Conservation (phyloP, 805 yeast species). For the Candida incommunis region DNA sequence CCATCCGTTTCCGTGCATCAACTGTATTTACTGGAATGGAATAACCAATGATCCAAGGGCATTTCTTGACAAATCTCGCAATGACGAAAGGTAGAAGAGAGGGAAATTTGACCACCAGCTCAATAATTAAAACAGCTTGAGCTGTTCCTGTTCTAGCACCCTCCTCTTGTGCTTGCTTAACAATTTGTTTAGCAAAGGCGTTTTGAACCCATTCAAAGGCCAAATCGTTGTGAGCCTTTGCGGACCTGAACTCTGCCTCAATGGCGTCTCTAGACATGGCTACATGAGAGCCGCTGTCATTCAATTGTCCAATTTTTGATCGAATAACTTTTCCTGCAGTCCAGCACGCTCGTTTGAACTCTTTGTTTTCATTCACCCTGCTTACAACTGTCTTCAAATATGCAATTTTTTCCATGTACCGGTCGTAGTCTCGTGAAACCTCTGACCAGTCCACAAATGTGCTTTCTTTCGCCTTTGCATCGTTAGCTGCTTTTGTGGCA, state of each 20-base stretch:
- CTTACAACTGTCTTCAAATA: slow-evolving; percentile 50
- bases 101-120: slow-evolving; percentile 35
- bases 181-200: slow-evolving; percentile 70
- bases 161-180: slow-evolving; percentile 88
- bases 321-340: slow-evolving; percentile 63
- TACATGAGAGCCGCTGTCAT: slow-evolving; percentile 54
- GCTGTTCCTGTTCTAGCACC: slow-evolving; percentile 69
- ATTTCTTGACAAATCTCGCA: slow-evolving; percentile 81
- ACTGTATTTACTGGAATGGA: slow-evolving; percentile 64
- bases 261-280: slow-evolving; percentile 31
- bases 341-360: slow-evolving; percentile 37
- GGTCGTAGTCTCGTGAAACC: slow-evolving; percentile 15
- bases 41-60: slow-evolving; percentile 80
- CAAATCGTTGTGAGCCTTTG: slow-evolving; percentile 30
- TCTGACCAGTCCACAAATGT: slow-evolving; percentile 15
- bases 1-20: slow-evolving; percentile 74
- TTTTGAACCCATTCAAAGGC: slow-evolving; percentile 66
- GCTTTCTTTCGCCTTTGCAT: slow-evolving; percentile 6
- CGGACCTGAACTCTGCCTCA: slow-evolving; percentile 31
- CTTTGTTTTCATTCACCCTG: slow-evolving; percentile 38
- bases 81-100: slow-evolving; percentile 42
- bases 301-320: slow-evolving; percentile 85
- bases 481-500: slow-evolving; percentile 12
- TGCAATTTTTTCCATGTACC: slow-evolving; percentile 19
- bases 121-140: slow-evolving; percentile 49